Percentiles rank a stretch among this genome's conserved stretches.
Evolutionary conservation across 345 rosid species (phyloP).

Genomic region (Euphorbia lathyris): DNA sequence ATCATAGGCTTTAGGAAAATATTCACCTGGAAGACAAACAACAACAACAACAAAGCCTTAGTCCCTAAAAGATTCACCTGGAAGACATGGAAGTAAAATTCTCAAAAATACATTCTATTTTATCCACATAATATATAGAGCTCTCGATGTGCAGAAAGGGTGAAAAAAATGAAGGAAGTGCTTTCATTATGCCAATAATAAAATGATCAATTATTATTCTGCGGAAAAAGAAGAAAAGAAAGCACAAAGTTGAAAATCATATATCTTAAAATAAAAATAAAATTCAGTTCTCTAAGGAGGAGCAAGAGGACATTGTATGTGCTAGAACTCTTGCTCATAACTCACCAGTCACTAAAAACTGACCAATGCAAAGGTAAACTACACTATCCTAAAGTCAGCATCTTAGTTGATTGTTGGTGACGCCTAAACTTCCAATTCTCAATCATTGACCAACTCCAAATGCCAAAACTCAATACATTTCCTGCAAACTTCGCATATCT

Average conservation of each 20-base stretch:
- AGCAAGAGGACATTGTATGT: background rate
- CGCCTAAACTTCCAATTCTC: too few species aligned
- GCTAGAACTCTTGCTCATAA: background rate
- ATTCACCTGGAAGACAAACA: constrained; percentile 58
- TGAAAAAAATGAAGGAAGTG: background rate
- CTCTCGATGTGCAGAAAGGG: background rate
- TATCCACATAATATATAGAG: background rate
- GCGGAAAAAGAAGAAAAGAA: background rate
- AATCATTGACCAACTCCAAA: too few species aligned
- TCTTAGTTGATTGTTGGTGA: too few species aligned
- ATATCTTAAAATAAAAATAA: too few species aligned
- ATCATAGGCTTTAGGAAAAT: constrained; percentile 77
- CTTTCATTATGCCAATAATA: background rate
- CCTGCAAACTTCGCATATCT: too few species aligned
- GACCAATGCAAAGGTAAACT: too few species aligned
- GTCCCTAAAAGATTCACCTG: constrained; percentile 81
- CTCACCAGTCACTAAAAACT: too few species aligned
- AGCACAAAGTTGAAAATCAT: background rate
- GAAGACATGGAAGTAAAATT: constrained; percentile 13
- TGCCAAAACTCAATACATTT: too few species aligned
- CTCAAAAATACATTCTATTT: background rate
- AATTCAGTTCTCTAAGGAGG: background rate
- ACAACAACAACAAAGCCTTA: too few species aligned
- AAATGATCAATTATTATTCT: background rate
- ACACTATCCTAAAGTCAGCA: too few species aligned